Evolutionary conservation across 495 filamentous ascomycete genomes (phyloP), one percentile per base, ranked within the genome.

Genomic region (Penicillium waksmanii): DNA sequence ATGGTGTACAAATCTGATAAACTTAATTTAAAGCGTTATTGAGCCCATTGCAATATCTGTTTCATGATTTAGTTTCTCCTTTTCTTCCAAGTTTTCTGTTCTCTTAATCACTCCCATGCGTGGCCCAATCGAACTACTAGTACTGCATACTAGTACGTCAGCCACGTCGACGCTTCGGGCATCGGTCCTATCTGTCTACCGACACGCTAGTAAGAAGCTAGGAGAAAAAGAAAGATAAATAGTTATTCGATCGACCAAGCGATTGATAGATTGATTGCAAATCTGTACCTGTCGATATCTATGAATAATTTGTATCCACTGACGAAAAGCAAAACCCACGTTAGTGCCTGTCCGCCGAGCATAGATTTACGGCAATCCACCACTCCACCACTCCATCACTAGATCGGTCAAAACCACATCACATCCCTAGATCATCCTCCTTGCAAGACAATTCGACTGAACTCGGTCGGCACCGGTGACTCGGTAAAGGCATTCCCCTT

Each of bases 231-330:
- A 18, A 23, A 23, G 23, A 23, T 23, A 23, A 23, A 23, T 31
- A 31, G 31, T 40, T 19, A 19, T 15, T 54, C 25, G 27, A 31
- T 38, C 13, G 18, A 64, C 33, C 53, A 60, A 55, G 62, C 36
- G 53, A 61, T 57, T 47, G 58, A 52, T 61, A 55, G 36, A 64
- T 64, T 64, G 51, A 61, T 64, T 61, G 44, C n/a, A 19, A 19
- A 18, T 17, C 13, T n/a, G 9, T 51, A 17, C 5, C 11, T 50
- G 25, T 35, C 19, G 50, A 51, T 33, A 64, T 44, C 56, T 58
- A 58, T 38, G 33, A 27, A 33, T 47, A 17, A 23, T 44, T 42
- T 38, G 43, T 15, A 53, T 52, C 38, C 53, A 53, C 40, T 17
- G 23, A 18, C 6, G 19, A 35, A n/a, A 51, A 56, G 36, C 21